A percentile compares a stretch with the other conserved stretches of the same genome.
Evolutionary conservation across 2,329 filamentous ascomycete species (phyloP).

Genomic region (Trichoderma pleuroti): DNA sequence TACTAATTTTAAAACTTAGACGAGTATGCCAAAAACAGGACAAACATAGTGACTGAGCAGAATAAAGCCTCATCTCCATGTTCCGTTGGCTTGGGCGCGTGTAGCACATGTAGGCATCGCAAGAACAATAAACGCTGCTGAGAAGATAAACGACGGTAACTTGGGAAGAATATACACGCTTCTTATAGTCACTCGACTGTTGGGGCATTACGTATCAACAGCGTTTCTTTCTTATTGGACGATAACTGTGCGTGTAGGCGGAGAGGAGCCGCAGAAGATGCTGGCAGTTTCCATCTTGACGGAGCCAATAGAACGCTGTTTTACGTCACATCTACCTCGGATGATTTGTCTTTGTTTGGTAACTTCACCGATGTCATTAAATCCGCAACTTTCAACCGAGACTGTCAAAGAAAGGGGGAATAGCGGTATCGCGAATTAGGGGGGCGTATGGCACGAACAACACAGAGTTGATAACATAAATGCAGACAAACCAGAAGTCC

Average conservation of each 20-base stretch:
- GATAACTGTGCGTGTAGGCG: neutral
- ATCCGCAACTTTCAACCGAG: neutral
- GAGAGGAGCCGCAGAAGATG: neutral
- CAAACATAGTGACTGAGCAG: neutral
- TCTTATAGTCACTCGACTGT: neutral
- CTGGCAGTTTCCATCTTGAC: neutral
- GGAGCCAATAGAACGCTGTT: neutral
- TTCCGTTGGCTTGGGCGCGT: neutral
- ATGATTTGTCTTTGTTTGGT: neutral
- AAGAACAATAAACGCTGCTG: neutral
- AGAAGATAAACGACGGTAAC: neutral
- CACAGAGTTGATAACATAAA: neutral
- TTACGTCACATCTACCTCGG: neutral
- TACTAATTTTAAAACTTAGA: neutral
- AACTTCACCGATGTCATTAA: neutral
- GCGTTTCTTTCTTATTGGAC: neutral
- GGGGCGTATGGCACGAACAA: neutral
- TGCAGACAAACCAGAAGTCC: too few relatives aligned
- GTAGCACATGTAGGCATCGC: neutral
- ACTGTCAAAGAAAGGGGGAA: neutral
- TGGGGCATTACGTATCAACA: neutral
- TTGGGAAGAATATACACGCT: neutral
- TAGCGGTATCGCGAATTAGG: neutral
- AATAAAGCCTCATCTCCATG: neutral
- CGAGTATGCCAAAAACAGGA: too few relatives aligned